phyloP scores from a whole-genome alignment of 2,329 filamentous ascomycete species.

The Botrytis porri region DNA sequence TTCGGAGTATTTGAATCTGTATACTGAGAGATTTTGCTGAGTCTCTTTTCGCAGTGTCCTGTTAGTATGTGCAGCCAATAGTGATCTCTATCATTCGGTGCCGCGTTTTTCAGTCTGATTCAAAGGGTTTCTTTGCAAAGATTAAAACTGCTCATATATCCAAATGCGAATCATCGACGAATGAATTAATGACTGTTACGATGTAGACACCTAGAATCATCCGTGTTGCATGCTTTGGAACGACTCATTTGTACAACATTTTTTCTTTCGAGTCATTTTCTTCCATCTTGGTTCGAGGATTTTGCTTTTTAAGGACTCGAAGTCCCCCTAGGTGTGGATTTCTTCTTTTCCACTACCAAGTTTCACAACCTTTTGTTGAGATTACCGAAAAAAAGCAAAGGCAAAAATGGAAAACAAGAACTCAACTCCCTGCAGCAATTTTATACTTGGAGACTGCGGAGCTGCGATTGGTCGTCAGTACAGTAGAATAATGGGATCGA shows the following conservation, averaged over 20 bases:
- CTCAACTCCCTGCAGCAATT: not conserved
- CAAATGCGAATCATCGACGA: not conserved
- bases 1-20: too few relatives aligned
- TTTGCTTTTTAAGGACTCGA: not conserved
- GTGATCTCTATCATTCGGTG: too few relatives aligned
- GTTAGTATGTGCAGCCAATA: too few relatives aligned
- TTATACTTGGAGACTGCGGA: not conserved
- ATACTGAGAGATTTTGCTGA: too few relatives aligned
- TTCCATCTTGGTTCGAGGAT: not conserved
- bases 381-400: not conserved
- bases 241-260: not conserved
- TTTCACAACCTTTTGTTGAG: not conserved
- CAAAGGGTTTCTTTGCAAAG: not conserved
- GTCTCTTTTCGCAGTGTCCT: too few relatives aligned
- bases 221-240: rapidly evolving
- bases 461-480: not conserved
- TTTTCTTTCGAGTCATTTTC: not conserved
- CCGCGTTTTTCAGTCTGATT: not conserved
- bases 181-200: rapidly evolving
- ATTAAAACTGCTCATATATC: not conserved
- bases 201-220: not conserved
- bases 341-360: not conserved
- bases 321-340: not conserved
- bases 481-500: not conserved
- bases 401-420: not conserved